A percentile compares a stretch with the other conserved stretches of the same genome.
These are phyloP conservation scores for Halocafeteria seosinensis DNA, from an alignment of 108 stramenopile species.

Conservation along the genomic window DNA sequence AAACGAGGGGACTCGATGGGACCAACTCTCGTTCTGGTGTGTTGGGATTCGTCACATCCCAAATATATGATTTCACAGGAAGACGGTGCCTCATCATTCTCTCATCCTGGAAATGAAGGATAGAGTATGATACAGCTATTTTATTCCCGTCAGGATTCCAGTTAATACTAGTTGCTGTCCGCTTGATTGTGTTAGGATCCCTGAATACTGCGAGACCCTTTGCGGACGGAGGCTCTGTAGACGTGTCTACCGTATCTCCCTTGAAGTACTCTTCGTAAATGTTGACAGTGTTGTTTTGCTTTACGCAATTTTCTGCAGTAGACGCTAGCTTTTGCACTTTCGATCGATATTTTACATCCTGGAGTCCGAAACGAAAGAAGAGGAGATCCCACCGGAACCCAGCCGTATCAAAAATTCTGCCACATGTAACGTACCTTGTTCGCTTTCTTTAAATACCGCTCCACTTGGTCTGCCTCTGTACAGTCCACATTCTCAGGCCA, in stretches of 20 bases:
- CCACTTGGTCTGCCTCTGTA: slow-evolving; percentile 56
- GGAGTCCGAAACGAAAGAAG: background rate
- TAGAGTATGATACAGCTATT: slow-evolving; percentile 60
- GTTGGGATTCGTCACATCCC: slow-evolving; percentile 69
- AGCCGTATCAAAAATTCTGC: background rate
- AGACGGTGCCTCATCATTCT: slow-evolving; percentile 21
- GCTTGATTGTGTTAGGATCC: slow-evolving; percentile 48
- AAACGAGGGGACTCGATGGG: slow-evolving; percentile 56
- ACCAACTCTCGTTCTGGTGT: slow-evolving; percentile 54
- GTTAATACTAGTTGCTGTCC: slow-evolving; percentile 58
- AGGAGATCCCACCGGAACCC: background rate
- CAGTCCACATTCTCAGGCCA: slow-evolving; percentile 74
- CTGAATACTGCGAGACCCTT: slow-evolving; percentile 73
- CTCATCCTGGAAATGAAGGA: slow-evolving; percentile 59
- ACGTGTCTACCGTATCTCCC: slow-evolving; percentile 41
- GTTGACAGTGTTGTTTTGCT: slow-evolving; percentile 68
- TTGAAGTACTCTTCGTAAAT: slow-evolving; percentile 61
- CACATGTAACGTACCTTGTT: slow-evolving; percentile 37
- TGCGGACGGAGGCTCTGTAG: slow-evolving; percentile 58
- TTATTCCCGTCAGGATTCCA: slow-evolving; percentile 71
- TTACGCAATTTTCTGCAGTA: slow-evolving; percentile 53
- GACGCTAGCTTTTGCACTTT: slow-evolving; percentile 54
- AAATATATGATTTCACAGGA: slow-evolving; percentile 51
- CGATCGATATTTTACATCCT: slow-evolving; percentile 52
- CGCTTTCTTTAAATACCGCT: slow-evolving; percentile 57